Evolutionary conservation across 352 stramenopile species (phyloP), one percentile per base, ranked within the genome.

Genomic region (Phytophthora rubi): DNA sequence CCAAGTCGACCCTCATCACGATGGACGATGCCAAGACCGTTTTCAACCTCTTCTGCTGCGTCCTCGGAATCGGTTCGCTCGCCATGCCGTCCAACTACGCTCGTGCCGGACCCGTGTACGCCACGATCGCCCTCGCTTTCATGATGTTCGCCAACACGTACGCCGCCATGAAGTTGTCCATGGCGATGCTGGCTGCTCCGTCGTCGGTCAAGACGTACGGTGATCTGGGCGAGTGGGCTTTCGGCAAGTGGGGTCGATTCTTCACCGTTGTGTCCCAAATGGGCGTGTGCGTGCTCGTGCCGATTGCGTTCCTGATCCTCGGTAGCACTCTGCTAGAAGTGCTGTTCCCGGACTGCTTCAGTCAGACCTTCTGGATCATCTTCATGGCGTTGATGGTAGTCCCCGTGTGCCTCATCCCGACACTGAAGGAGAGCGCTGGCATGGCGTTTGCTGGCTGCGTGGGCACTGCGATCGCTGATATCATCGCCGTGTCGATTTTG

Each of bases 141-240:
- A 71, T 71, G 65, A 71, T 71, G 35, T 71, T 71, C 52, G 58
- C 65, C 39, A 71, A 71, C 65, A 71, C 65, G 23, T 68, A 62
- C 58, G 65, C 65, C 2, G 65, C 65, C 47, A 71, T 71, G 39
- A 71, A 71, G 45, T 26, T 71, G 23, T 71, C 65, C 39, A 71
- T 67, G 65, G 65, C 58, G 0, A 71, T 71, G 65, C 49, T 71
- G 3, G 65, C 65, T 3, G 65, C 58, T 57, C 65, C 65, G 12
- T 62, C 65, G 6, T 71, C 65, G 2, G 65, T 71, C 51, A 71
- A 71, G 30, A 71, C 65, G 0, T 71, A 71, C 51, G 65, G 57
- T 15, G 65, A 71, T n/a, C 42, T 71, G 1, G 65, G 65, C 5
- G 65, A 71, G 42, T 71, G 65, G 65, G 57, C 65, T 30, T 32